phyloP scores from a whole-genome alignment of 345 rosid genomes.

The Rubroshorea leprosula region DNA sequence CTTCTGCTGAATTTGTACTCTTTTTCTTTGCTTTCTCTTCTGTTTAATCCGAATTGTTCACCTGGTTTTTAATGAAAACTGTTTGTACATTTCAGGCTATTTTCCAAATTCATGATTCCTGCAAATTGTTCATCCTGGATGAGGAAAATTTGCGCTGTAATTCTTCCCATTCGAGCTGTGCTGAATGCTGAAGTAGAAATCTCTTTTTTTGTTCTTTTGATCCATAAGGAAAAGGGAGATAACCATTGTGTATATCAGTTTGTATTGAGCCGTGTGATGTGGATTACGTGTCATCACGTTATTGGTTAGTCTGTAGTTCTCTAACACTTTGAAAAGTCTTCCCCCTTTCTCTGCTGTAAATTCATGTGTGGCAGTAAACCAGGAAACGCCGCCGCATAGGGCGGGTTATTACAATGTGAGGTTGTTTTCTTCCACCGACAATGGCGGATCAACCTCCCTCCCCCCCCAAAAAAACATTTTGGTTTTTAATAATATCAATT shows the following conservation, averaged over 20 bases:
- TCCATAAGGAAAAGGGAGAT: neutral
- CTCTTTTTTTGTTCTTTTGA: no score
- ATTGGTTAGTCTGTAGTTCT: neutral
- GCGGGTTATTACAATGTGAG: neutral
- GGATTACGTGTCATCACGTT: neutral
- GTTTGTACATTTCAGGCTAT: no score
- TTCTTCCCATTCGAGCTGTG: no score
- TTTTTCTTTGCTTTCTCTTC: neutral
- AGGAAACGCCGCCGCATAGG: conserved; percentile 16
- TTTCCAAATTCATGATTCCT: no score
- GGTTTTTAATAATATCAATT: neutral
- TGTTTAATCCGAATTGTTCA: neutral
- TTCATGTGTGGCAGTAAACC: neutral
- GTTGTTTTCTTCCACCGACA: conserved; percentile 19
- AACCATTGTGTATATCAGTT: no score
- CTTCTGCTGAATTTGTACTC: no score
- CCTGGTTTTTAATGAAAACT: no score
- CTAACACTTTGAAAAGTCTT: neutral
- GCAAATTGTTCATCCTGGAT: no score
- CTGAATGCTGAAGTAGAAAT: no score
- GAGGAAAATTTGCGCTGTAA: no score
- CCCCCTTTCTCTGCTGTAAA: neutral
- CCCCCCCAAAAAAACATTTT: neutral
- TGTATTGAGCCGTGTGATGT: neutral
- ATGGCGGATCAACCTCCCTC: conserved; percentile 15